Evolutionary conservation across 2,329 filamentous ascomycete species (phyloP), one percentile per base, ranked within the genome.

Genomic region (Nigrograna mackinnonii): DNA sequence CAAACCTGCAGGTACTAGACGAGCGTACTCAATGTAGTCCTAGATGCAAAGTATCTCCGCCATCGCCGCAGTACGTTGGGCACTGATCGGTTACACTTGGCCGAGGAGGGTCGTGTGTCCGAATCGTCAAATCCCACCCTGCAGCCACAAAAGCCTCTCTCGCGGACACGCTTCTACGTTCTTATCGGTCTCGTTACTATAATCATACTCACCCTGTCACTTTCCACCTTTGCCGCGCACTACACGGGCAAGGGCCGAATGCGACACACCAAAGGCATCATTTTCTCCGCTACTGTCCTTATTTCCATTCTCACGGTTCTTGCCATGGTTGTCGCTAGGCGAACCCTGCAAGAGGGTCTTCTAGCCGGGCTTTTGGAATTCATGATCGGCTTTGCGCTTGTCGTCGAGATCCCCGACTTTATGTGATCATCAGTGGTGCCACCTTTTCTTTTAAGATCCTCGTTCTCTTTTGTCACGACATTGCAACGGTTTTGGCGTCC

Each of bases 361-460:
- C 47, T 60, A n/a, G 53, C 54, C 31, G 57, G 54, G 11, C 44
- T 62, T 3, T 44, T 60, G 18, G 49, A 54, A 22, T 47, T 55
- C 14, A 16, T 50, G 5, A 43, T 57, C n/a, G 58, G 60, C 19
- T 58, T 57, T 28, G 48, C 47, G n/a, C 43, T 63, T 14, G 44
- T 61, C n/a, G 20, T 50, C 7, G 46, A 58, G 44, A 52, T 59
- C 24, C 44, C 50, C 19, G 50, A 57, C 4, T 49, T 59, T 26
- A 57, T 58, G 45, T 49, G 37, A 49, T 31, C 18, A 22, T 22
- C 17, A 21, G 13, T 37, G 18, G 37, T 20, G 30, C 35, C 26
- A 14, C 7, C 14, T 6, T 22, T 35, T 26, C 20, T 33, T 2
- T 22, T 19, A 18, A 6, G 13, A 14, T 11, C 16, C 13, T 21